Percentiles rank a stretch among this genome's conserved stretches.
phyloP scores from a whole-genome alignment of 768 basidiomycete genomes.

The Xerocomus brunneocitrinus region DNA sequence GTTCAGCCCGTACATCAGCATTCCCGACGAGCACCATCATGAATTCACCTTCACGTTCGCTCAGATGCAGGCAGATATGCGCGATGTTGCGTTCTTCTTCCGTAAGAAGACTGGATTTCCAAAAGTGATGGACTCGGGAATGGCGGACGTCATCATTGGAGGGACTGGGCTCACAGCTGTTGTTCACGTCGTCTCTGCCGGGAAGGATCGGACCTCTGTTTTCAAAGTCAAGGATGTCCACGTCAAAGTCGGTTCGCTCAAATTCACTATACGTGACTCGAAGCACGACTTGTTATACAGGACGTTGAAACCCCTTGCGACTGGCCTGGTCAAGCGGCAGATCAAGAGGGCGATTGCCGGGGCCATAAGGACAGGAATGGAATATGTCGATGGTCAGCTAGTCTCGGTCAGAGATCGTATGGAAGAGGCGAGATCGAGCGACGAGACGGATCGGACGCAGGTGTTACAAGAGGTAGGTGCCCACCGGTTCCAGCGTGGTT shows the following conservation, averaged over 20 bases:
- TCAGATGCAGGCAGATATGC: constrained; percentile 92
- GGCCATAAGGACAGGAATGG: constrained; percentile 74
- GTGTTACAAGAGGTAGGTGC: constrained; percentile 55
- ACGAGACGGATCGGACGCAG: constrained; percentile 41
- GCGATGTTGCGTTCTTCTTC: constrained; percentile 91
- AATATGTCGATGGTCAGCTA: constrained; percentile 86
- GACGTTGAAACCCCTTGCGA: constrained; percentile 75
- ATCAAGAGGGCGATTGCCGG: constrained; percentile 58
- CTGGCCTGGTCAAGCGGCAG: constrained; percentile 73
- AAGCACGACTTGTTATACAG: constrained; percentile 90
- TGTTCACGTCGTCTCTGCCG: constrained; percentile 55
- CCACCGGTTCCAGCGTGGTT: not conserved
- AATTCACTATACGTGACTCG: constrained; percentile 86
- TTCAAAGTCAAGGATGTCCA: constrained; percentile 69
- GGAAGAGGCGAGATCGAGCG: constrained; percentile 52
- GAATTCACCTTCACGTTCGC: constrained; percentile 68
- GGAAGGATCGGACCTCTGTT: constrained; percentile 62
- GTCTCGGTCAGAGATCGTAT: constrained; percentile 80
- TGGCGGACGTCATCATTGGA: constrained; percentile 82
- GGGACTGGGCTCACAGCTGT: constrained; percentile 75
- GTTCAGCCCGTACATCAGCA: constrained; percentile 70
- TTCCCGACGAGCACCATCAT: constrained; percentile 60
- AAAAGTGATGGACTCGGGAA: constrained; percentile 74
- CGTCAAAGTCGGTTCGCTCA: constrained; percentile 83
- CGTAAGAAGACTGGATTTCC: constrained; percentile 79